Base-by-base conservation (phyloP, 345 rosid genomes). In the Balakata baccata region DNA sequence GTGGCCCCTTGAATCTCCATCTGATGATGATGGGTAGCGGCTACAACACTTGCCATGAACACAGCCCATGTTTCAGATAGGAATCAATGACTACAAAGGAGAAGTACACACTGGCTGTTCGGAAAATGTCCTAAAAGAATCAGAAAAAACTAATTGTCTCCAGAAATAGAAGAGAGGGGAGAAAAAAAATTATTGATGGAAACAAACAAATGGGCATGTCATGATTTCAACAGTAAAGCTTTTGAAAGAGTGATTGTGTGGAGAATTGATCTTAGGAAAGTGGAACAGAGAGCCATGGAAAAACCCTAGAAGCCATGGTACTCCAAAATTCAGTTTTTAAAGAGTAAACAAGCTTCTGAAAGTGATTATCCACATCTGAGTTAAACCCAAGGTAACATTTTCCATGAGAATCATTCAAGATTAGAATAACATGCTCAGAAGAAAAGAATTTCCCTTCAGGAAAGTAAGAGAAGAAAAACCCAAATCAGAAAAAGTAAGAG, bases 1-100 rank as follows among this genome's bases (percentile, higher is more conserved):
- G 64, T 46, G 72, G 51, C 72, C 86, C 37, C 66, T 77, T 16
- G 90, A 83, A 80, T 87, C 94, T 41, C 81, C 84, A 60, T 81
- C 89, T 17, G 92, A 78, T 56, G 97, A 87, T 5, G 83, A 78
- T n/a, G 90, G 89, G 76, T 85, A 84, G 14, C 88, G 84, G 23
- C 87, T 67, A 69, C 97, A 89, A 73, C 93, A 92, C 89, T 89
- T 95, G 63, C 98, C 87, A 45, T 89, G 89, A 59, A 86, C 89
- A 85, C 98, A 95, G 63, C 99, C 99, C 98, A 95, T 94, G 72
- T 69, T 38, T 65, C 59, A n/a, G 39, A 50, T 53, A 54, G 18
- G 68, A 68, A 39, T 52, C 66, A 52, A 61, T 34, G 54, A 45
- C 70, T 67, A 57, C 74, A 68, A 65, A 62, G 25, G 54, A 14